phyloP scores from a whole-genome alignment of 768 basidiomycete genomes.

The Termitomyces heimii region DNA sequence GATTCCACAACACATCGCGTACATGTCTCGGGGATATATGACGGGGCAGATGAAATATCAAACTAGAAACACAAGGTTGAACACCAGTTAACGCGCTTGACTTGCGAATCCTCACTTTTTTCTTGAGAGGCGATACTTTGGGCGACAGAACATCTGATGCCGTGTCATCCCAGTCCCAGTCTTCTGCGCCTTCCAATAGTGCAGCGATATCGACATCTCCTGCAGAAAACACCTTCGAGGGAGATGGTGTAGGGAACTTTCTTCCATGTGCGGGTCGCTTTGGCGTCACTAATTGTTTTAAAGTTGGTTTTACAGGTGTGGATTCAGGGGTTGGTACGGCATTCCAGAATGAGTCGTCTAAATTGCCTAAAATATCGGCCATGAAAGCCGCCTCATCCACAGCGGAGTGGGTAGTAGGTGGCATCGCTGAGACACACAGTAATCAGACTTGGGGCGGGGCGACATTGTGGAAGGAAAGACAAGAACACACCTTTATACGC shows the following conservation, averaged over 20 bases:
- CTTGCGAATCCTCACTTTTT: constrained; percentile 13
- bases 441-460: background rate
- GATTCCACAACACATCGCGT: constrained; percentile 53
- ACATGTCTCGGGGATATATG: constrained; percentile 29
- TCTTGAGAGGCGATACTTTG: constrained; percentile 33
- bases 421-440: constrained; percentile 19
- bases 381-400: constrained; percentile 58
- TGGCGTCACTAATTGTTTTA: constrained; percentile 10
- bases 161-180: constrained; percentile 66
- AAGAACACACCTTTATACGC: background rate
- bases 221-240: constrained; percentile 19
- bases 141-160: constrained; percentile 44
- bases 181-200: constrained; percentile 60
- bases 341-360: constrained; percentile 50
- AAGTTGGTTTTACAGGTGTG: constrained; percentile 18
- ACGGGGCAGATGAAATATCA: constrained; percentile 10
- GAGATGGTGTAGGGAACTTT: constrained; percentile 9
- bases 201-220: constrained; percentile 37
- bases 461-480: background rate
- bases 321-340: constrained; percentile 31
- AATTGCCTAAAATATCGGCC: constrained; percentile 19
- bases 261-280: constrained; percentile 8
- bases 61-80: background rate
- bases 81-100: background rate
- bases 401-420: constrained; percentile 26